Evolutionary conservation across 805 yeast genomes (phyloP), one percentile per base, ranked within the genome.

Genomic region (Jamesozyma piceae): DNA sequence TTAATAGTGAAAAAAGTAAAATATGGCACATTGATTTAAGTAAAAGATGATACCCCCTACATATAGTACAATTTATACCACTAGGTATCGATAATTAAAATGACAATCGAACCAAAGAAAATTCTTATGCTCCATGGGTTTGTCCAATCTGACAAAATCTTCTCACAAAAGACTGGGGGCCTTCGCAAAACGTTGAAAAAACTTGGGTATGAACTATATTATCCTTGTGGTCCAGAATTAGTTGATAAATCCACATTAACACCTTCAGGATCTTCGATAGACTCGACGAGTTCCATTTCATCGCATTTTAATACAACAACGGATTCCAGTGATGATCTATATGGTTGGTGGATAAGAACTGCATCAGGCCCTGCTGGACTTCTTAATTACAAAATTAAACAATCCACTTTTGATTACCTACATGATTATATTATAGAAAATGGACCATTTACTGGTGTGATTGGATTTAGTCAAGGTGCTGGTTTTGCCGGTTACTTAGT

Each of bases 391-490:
- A 51, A 52, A 5, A 49, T 62, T 3, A 49, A 49, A 4, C 52
- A 48, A 13, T 70, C 38, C 1, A 49, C 78, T 2, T 55, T 81
- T 2, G 64, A 54, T 15, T 55, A 61, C 43, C 65, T 69, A 38
- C 65, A 57, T 17, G 58, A 70, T 20, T 77, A 74, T 43, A 59
- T 82, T 8, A 58, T 71, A 9, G 69, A 72, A 39, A 74, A 80
- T 35, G 82, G 81, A 0, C 95, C 95, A 0, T 78, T 86, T 48
- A 82, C 78, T 6, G 98, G 97, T 1, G 58, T 90, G 6, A 60
- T 90, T 35, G 97, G 96, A 1, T 90, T 90, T 55, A 81, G 94
- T 21, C 97, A 92, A 63, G 98, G 98, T 39, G 94, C 95, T 3
- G 94, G 89, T 0, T 62, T 89, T 20, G 78, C 81, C 1, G 95